Base-by-base conservation (phyloP, 2,329 filamentous ascomycete species). In the Xylariaceae sp. region DNA sequence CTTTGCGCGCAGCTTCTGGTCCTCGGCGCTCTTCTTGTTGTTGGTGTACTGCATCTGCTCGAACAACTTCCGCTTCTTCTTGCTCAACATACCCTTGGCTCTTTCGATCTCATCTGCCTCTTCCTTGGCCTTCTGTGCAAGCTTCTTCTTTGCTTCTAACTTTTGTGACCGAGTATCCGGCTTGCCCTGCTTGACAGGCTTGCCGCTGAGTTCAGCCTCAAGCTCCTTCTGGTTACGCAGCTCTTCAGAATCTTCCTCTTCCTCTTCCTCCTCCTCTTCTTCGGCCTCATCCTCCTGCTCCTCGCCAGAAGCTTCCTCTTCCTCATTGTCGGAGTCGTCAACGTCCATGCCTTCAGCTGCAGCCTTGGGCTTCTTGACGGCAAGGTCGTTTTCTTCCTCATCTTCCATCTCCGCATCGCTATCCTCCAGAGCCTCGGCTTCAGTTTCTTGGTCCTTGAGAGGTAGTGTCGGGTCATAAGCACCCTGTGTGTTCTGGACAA, bases 31-130 rank as follows among this genome's bases (percentile, higher is more conserved):
- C 80, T 91, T 90, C 82, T 94, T 92, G 77, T 88, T 92, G 76
- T 97, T 96, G 63, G 87, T 92, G 77, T 96, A 95, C 72, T 92
- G 82, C 90, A 99, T 99, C 80, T 97, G 94, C 80, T 97, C 94
- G 67, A 93, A 88, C 70, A 97, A 79, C 86, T 97, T 97, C 70
- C 94, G 83, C 86, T 97, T 99, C 84, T 95, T 94, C 76, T 95
- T 90, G 75, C 89, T 90, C 80, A 97, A 87, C 94, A 99, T 99
- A 79, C 95, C 94, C 85, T 96, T 97, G 74, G 90, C 88, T 64
- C 93, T 83, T 75, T 96, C 92, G 60, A 95, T 76, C 69, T 97
- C 92, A 75, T 97, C 94, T 3, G 88, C 87, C 72, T 94, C 89
- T 70, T 86, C 82, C 61, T 85, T 83, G 42, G 85, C 83, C 76